Evolutionary conservation across 768 basidiomycete genomes (phyloP).

Genomic region (Suillus variegatus): DNA sequence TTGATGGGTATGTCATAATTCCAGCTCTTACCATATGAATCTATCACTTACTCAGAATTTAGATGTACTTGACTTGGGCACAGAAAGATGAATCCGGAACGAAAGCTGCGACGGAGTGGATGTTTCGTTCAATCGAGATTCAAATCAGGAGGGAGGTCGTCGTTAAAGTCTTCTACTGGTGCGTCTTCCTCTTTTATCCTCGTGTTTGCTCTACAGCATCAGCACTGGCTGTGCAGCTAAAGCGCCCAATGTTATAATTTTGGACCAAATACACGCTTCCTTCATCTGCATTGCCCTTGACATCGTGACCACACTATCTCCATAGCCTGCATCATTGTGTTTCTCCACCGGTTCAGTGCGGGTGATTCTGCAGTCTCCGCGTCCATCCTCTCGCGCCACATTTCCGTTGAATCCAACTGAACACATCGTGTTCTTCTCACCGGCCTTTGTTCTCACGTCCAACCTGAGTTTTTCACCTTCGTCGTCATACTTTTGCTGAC

Average conservation of each 20-base stretch:
- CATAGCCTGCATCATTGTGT: neutral
- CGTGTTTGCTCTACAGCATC: no score
- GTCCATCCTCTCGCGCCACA: neutral
- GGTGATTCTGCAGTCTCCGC: neutral
- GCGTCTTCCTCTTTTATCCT: no score
- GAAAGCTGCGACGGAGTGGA: neutral
- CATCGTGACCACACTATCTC: neutral
- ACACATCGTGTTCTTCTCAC: no score
- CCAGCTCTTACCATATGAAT: neutral
- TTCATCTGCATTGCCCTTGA: neutral
- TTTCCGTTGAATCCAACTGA: no score
- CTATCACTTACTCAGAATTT: neutral
- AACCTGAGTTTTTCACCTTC: no score
- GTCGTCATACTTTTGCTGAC: neutral
- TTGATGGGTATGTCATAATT: neutral
- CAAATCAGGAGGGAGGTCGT: neutral
- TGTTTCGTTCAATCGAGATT: neutral
- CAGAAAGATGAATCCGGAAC: neutral
- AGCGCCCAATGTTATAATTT: neutral
- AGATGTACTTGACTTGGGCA: neutral
- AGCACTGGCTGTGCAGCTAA: no score
- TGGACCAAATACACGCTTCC: neutral
- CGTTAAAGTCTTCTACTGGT: no score
- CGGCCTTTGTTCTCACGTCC: no score
- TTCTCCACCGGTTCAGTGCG: neutral